Conservation (phyloP, 1,284 basidiomycete species). For the Crucibulum cyathiforme region DNA sequence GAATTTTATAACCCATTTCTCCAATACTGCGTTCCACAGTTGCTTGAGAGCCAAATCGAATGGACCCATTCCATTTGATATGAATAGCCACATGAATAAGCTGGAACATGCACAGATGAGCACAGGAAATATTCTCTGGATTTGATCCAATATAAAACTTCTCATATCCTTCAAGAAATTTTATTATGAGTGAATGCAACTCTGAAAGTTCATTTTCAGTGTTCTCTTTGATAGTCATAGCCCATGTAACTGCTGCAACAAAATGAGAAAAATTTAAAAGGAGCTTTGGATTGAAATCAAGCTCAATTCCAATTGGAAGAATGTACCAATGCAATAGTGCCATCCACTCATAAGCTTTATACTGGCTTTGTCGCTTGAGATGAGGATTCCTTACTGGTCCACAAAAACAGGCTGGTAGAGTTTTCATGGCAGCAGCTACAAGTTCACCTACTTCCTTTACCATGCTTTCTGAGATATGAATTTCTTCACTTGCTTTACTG, state of each 20-base stretch:
- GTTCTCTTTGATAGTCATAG: conserved; percentile 22
- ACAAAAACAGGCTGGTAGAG: conserved; percentile 11
- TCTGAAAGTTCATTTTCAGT: conserved; percentile 7
- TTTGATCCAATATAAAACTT: conserved; percentile 16
- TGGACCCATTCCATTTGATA: conserved; percentile 23
- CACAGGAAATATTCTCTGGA: conserved; percentile 14
- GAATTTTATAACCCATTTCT: conserved; percentile 16
- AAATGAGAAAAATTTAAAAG: conserved; percentile 28
- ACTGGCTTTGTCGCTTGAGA: not conserved
- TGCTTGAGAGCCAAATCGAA: conserved; percentile 23
- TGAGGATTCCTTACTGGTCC: conserved; percentile 24
- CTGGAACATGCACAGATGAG: conserved; percentile 21
- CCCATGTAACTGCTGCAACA: conserved; percentile 23
- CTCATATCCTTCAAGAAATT: conserved; percentile 18
- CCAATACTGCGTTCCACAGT: conserved; percentile 23
- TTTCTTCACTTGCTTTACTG: not conserved
- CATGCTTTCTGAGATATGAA: conserved; percentile 12
- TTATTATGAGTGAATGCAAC: conserved; percentile 10
- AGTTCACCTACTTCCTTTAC: not conserved
- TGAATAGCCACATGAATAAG: conserved; percentile 21
- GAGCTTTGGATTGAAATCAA: conserved; percentile 18
- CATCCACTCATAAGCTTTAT: not conserved
- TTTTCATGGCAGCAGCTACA: not conserved
- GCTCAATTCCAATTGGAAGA: conserved; percentile 29
- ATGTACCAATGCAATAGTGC: conserved; percentile 27